These are phyloP conservation scores for Xeromyces bisporus DNA, from an alignment of 495 filamentous ascomycete genomes.

Conservation along the genomic window DNA sequence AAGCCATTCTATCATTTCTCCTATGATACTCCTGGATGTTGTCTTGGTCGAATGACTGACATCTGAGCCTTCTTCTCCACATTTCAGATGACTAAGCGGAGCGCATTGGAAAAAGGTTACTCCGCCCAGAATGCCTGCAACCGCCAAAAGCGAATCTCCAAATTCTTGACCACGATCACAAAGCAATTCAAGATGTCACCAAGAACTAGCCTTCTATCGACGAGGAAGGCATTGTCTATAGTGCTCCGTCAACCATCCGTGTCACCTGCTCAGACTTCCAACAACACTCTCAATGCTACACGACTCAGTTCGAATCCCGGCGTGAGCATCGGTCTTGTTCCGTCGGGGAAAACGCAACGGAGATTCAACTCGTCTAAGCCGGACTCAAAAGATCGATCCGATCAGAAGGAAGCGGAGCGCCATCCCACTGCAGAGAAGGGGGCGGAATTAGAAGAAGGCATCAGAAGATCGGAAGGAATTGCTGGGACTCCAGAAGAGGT, in stretches of 20 bases:
- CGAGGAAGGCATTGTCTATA: conserved; percentile 19
- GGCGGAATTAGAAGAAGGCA: conserved; percentile 36
- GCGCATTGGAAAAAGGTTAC: no score
- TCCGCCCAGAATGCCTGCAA: no score
- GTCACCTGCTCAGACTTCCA: neutral
- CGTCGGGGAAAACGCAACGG: conserved; percentile 9
- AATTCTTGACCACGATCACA: conserved; percentile 1
- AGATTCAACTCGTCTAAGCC: conserved; percentile 26
- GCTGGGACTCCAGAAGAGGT: conserved; percentile 42
- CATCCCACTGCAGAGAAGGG: conserved; percentile 47
- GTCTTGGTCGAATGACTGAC: no score
- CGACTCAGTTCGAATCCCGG: conserved; percentile 11
- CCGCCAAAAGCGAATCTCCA: conserved; percentile 9
- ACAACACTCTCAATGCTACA: conserved; percentile 4
- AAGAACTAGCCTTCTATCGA: conserved; percentile 22
- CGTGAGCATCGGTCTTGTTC: conserved; percentile 4
- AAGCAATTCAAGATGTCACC: conserved; percentile 18
- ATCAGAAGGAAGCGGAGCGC: conserved; percentile 35
- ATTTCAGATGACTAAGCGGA: neutral
- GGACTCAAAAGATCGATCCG: conserved; percentile 25
- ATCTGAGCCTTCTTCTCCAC: neutral
- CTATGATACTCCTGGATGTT: no score
- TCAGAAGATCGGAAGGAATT: conserved; percentile 25
- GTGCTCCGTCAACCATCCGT: conserved; percentile 5
- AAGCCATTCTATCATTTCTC: no score